Percentiles rank a stretch among this genome's conserved stretches.
Evolutionary conservation across 768 basidiomycete species (phyloP).

Genomic region (Podaxis mareebaensis): DNA sequence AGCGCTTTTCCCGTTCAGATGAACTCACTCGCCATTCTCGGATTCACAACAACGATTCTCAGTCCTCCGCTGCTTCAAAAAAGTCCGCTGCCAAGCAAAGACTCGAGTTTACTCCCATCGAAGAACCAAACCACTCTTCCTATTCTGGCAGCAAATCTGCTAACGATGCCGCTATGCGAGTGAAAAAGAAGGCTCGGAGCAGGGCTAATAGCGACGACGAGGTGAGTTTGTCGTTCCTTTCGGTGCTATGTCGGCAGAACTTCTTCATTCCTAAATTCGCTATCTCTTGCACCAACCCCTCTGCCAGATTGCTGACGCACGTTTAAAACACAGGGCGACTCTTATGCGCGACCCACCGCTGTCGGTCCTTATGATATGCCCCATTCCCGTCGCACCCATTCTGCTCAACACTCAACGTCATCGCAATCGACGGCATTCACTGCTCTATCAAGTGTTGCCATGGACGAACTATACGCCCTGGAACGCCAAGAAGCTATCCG

Average conservation of each 20-base stretch:
- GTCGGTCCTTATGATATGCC: constrained; percentile 46
- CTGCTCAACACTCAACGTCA: constrained; percentile 18
- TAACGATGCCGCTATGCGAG: constrained; percentile 31
- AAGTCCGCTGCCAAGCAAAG: constrained; percentile 22
- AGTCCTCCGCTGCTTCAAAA: constrained; percentile 18
- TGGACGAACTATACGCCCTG: constrained; percentile 87
- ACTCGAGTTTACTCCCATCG: constrained; percentile 22
- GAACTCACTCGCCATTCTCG: constrained; percentile 95
- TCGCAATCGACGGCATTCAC: constrained; percentile 52
- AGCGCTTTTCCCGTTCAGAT: constrained; percentile 97
- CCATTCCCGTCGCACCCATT: constrained; percentile 33
- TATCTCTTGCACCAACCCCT: constrained; percentile 5
- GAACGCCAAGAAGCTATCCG: constrained; percentile 84
- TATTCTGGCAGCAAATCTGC: constrained; percentile 1
- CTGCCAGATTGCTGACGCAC: constrained; percentile 1
- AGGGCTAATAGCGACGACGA: constrained; percentile 83
- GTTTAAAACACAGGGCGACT: constrained; percentile 41
- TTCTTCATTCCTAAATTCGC: constrained; percentile 15
- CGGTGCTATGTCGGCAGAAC: constrained; percentile 12
- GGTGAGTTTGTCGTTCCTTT: constrained; percentile 44
- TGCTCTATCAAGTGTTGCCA: constrained; percentile 73
- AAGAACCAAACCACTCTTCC: constrained; percentile 12
- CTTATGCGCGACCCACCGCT: constrained; percentile 59
- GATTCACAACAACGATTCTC: constrained; percentile 77
- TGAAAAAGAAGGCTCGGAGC: constrained; percentile 79